Evolutionary conservation across 1,284 basidiomycete species (phyloP).

Genomic region (Ustilago crameri): DNA sequence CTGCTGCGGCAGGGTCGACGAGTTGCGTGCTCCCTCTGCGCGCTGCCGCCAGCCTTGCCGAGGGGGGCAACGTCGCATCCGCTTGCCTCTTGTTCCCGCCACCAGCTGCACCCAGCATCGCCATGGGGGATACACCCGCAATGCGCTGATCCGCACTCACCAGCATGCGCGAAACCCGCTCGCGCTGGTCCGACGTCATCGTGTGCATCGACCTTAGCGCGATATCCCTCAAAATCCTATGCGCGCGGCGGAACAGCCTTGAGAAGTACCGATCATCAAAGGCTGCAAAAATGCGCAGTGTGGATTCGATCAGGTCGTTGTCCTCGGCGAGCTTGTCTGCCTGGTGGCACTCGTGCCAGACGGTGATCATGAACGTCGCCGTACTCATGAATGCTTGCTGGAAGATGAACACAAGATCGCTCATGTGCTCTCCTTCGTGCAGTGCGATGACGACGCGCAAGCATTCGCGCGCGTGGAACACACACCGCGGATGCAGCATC

Average conservation of each 20-base stretch:
- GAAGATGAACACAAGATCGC: conserved; percentile 56
- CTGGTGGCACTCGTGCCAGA: conserved; percentile 58
- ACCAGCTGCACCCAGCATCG: conserved; percentile 23
- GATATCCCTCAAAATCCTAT: conserved; percentile 49
- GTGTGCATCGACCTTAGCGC: conserved; percentile 47
- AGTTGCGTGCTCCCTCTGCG: conserved; percentile 18
- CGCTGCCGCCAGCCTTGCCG: conserved; percentile 31
- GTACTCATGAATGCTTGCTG: conserved; percentile 60
- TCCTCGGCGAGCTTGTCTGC: conserved; percentile 46
- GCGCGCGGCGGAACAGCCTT: conserved; percentile 43
- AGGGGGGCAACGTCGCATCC: conserved; percentile 29
- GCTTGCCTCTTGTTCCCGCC: conserved; percentile 15
- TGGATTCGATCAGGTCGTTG: conserved; percentile 54
- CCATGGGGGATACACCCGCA: conserved; percentile 23
- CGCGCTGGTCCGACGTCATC: conserved; percentile 50
- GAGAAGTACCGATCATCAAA: conserved; percentile 54
- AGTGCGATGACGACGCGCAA: conserved; percentile 53
- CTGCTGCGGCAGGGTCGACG: conserved; percentile 16
- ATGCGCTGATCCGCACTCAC: conserved; percentile 29
- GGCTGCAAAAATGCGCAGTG: conserved; percentile 50
- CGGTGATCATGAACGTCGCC: conserved; percentile 62
- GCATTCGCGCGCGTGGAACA: conserved; percentile 52
- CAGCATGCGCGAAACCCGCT: conserved; percentile 49
- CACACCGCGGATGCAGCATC: conserved; percentile 59
- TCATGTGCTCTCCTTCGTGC: conserved; percentile 44